These are phyloP conservation scores for Chenopodium quinoa DNA, from an alignment of 148 eudicot species.

Conservation along the genomic window DNA sequence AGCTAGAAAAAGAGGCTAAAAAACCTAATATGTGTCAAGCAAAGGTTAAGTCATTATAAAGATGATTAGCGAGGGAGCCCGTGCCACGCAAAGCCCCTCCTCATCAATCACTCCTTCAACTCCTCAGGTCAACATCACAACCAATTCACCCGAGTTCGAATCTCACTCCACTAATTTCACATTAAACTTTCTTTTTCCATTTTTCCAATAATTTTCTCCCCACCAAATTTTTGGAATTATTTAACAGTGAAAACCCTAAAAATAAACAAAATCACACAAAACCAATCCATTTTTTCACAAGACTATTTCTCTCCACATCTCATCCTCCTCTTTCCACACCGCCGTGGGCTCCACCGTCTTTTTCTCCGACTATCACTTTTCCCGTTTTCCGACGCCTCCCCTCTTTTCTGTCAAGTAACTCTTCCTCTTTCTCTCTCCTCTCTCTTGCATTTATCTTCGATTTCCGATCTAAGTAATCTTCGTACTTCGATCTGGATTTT, in stretches of 20 bases:
- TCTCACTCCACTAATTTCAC: not conserved
- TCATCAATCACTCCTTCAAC: not conserved
- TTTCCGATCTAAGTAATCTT: not conserved
- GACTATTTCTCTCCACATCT: not conserved
- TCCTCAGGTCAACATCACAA: not conserved
- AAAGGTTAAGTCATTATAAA: too few relatives aligned
- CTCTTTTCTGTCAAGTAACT: not conserved
- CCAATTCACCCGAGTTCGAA: conserved; percentile 2
- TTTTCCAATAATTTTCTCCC: not conserved
- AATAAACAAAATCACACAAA: conserved; percentile 8
- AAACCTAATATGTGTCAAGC: too few relatives aligned
- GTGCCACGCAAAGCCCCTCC: not conserved
- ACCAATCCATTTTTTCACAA: not conserved
- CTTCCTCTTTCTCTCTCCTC: not conserved
- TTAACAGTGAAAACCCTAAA: conserved; percentile 27
- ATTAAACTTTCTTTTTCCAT: not conserved
- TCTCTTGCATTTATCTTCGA: not conserved
- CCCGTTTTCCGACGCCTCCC: not conserved
- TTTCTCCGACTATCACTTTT: not conserved
- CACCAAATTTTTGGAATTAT: not conserved
- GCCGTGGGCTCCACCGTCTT: conserved; percentile 16
- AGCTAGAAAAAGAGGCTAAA: too few relatives aligned
- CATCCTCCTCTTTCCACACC: not conserved
- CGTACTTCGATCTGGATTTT: not conserved
- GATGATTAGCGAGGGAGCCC: not conserved